Base-by-base conservation (phyloP, 768 basidiomycete genomes). In the Tremella mesenterica region DNA sequence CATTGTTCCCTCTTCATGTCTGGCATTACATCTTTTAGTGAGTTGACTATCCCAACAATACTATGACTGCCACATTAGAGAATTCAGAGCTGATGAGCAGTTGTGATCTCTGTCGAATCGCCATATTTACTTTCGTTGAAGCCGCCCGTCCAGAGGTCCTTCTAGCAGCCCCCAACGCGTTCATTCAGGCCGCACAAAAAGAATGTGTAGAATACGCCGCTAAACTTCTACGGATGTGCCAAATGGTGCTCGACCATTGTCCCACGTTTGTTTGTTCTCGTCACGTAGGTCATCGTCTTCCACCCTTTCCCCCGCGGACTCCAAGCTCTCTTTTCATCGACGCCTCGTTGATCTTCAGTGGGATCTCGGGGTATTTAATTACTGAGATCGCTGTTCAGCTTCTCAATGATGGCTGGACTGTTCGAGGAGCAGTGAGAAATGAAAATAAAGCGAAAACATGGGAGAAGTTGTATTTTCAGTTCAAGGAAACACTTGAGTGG, bases 391-490 rank as follows among this genome's bases (percentile, higher is more conserved):
- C 52, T 53, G 5, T 57, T 48, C 28, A 36, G 33, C 56, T 57
- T 2, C 52, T 57, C 26, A 52, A 57, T 25, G 51, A 48, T 20
- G 56, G 56, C 13, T 53, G 28, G 36, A 4, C 31, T 8, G 27
- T 57, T 25, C 43, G 56, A 7, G 56, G 56, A 7, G 50, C 56
- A 34, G 45, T 48, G 10, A 50, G 56, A 21, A 48, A 57, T 41
- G 56, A 41, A 12, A 21, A 38, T 6, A 57, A 57, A 28, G 56
- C 33, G 12, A 36, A 36, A 18, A 10, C 33, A 36, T 36, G 52
- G 6, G 12, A 52, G 31, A 36, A 41, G 45, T 41, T 48, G 52
- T 50, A 57, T 48, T 10, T 31, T 6, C 49, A 50, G 52, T 57
- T 31, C 46, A 23, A n/a, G 33, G 31, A n/a, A n/a, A 7, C 31